Percentiles rank a stretch among this genome's conserved stretches.
Conservation (phyloP, 768 basidiomycete species). For the Calvatia gigantea region DNA sequence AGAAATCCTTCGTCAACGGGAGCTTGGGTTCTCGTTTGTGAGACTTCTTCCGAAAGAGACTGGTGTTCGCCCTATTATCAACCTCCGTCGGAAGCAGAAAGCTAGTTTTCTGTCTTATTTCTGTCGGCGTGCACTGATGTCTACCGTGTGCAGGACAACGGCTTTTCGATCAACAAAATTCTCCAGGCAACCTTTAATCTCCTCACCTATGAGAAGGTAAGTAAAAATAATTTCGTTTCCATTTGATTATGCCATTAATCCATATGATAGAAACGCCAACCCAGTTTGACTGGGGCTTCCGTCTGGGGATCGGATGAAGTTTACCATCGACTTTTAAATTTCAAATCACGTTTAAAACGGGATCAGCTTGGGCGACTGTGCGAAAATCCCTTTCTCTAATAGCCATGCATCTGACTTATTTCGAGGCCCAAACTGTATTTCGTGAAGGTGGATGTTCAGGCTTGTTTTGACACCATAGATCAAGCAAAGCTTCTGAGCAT, state of each 20-base stretch:
- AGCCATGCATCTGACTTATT: not conserved
- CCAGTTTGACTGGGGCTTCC: conserved; percentile 71
- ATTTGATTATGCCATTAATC: not conserved
- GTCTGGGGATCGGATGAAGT: conserved; percentile 83
- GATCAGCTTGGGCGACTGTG: conserved; percentile 48
- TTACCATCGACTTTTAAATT: conserved; percentile 66
- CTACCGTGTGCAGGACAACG: conserved; percentile 25
- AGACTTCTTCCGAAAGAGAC: conserved; percentile 92
- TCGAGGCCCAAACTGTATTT: conserved; percentile 86
- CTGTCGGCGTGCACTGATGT: not conserved
- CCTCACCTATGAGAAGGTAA: conserved; percentile 82
- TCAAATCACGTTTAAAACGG: conserved; percentile 51
- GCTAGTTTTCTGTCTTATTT: conserved; percentile 13
- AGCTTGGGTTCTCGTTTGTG: conserved; percentile 80
- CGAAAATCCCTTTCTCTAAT: conserved; percentile 5
- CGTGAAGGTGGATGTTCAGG: conserved; percentile 93
- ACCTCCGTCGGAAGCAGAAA: conserved; percentile 55
- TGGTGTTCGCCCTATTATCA: conserved; percentile 93
- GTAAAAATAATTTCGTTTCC: conserved; percentile 6
- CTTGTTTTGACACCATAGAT: conserved; percentile 96
- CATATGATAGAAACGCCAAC: conserved; percentile 51
- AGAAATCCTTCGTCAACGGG: conserved; percentile 66
- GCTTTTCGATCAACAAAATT: conserved; percentile 82
- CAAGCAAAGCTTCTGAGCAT: conserved; percentile 83
- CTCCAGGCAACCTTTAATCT: conserved; percentile 84